phyloP scores from a whole-genome alignment of 176 grass and related monocot species.

The Phyllostachys edulis region DNA sequence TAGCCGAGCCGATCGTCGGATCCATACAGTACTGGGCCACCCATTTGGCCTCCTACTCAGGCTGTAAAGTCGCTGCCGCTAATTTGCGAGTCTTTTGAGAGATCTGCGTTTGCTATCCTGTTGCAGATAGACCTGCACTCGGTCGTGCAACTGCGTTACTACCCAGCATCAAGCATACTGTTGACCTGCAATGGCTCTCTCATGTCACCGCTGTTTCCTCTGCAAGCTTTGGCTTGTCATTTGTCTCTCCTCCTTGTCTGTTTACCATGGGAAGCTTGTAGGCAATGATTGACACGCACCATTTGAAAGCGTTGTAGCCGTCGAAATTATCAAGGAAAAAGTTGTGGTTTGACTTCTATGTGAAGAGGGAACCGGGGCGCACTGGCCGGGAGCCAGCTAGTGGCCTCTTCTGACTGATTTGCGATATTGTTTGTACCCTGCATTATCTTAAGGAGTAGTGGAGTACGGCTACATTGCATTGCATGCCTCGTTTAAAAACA shows the following conservation, averaged over 20 bases:
- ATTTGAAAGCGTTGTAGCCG: background rate
- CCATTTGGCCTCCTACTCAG: no score
- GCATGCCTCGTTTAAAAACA: background rate
- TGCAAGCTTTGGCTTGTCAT: background rate
- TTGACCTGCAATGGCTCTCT: background rate
- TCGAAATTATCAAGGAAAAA: background rate
- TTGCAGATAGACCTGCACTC: no score
- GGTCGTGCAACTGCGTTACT: background rate
- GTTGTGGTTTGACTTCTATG: slow-evolving; percentile 30
- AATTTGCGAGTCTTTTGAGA: no score
- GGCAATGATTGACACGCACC: slow-evolving; percentile 23
- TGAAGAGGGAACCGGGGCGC: background rate
- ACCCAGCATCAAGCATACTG: background rate
- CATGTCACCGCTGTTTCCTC: background rate
- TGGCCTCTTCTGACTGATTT: slow-evolving; percentile 24
- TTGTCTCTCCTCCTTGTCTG: background rate
- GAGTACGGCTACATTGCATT: background rate
- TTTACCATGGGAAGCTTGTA: slow-evolving; percentile 12
- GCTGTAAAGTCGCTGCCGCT: background rate
- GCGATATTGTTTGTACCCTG: background rate
- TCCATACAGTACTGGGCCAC: no score
- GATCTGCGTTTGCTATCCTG: no score
- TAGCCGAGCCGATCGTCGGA: no score
- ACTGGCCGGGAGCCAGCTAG: background rate
- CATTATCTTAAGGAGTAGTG: background rate